Evolutionary conservation across 257 asterid species (phyloP).

Genomic region (Fraxinus cuspidata): DNA sequence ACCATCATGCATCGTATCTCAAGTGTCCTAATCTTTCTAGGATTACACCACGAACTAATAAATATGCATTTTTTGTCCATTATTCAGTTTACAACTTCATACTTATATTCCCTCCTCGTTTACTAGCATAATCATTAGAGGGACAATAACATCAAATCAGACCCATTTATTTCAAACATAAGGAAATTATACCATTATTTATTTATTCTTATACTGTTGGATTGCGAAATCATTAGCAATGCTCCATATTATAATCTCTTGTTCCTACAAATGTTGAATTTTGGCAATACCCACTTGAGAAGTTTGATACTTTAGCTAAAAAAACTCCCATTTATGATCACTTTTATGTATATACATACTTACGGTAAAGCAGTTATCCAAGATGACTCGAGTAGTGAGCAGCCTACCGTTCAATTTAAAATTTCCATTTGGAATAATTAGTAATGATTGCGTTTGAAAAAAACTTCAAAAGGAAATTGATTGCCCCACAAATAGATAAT

Average conservation of each 20-base stretch:
- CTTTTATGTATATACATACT: not conserved
- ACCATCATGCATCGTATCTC: no score
- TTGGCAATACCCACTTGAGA: not conserved
- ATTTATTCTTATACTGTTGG: not conserved
- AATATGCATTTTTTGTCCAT: no score
- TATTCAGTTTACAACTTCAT: no score
- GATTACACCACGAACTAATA: no score
- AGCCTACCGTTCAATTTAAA: not conserved
- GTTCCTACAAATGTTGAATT: not conserved
- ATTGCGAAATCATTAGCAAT: not conserved
- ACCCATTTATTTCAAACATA: no score
- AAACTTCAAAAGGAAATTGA: not conserved
- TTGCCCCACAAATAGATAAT: not conserved
- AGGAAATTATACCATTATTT: no score
- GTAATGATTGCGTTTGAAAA: constrained; percentile 1
- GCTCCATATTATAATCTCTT: not conserved
- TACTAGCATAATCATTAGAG: no score
- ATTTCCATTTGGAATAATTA: not conserved
- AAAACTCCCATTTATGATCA: not conserved
- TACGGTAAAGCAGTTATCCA: not conserved
- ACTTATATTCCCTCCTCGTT: no score
- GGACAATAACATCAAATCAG: no score
- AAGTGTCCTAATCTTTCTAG: no score
- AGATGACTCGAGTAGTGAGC: not conserved
- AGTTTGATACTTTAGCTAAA: not conserved